Base-by-base conservation (phyloP, 2,329 filamentous ascomycete genomes). In the Coniochaeta sp. region DNA sequence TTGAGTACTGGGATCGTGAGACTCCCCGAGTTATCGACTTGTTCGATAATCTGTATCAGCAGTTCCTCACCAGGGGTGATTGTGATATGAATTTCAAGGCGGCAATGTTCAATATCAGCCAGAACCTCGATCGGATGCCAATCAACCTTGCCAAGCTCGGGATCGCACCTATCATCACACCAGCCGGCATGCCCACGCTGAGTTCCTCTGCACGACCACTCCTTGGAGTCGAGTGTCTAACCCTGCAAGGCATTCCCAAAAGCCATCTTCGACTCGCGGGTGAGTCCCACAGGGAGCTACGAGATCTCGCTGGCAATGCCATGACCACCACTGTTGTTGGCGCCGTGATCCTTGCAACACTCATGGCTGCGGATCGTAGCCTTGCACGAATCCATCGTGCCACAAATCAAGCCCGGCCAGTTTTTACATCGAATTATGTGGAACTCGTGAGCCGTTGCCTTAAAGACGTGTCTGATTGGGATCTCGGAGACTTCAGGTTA, bases 291-390 rank as follows among this genome's bases (percentile, higher is more conserved):
- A 71, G 74, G 1, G 76, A 92, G 19, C 75, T 90, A 2, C 84
- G 87, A 63, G 84, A 91, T 64, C 74, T 93, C 1, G 89, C 88
- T 1, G 90, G 90, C 0, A 93, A 95, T 69, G 90, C 90, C 0
- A 93, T 93, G 90, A 86, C 83, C 1, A 85, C 84, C 0, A 89
- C 89, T 0, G 87, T 91, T 0, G 84, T 92, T 11, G 88, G 86
- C 2, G 78, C 82, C 1, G 81, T 83, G 0, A 79, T 89, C 1
- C 66, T 90, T 1, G 76, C 84, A 1, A 80, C 84, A 0, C 70
- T 93, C 1, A 79, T 85, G 56, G 62, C 71, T 38, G 59, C 71
- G 40, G 26, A 47, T 14, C 12, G 57, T 28, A 47, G 31, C 12
- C 19, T 58, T 52, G 47, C 3, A 26, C 2, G n/a, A 2, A n/a